These are phyloP conservation scores for Pleurotus sapidus DNA, from an alignment of 768 basidiomycete species.

Conservation along the genomic window DNA sequence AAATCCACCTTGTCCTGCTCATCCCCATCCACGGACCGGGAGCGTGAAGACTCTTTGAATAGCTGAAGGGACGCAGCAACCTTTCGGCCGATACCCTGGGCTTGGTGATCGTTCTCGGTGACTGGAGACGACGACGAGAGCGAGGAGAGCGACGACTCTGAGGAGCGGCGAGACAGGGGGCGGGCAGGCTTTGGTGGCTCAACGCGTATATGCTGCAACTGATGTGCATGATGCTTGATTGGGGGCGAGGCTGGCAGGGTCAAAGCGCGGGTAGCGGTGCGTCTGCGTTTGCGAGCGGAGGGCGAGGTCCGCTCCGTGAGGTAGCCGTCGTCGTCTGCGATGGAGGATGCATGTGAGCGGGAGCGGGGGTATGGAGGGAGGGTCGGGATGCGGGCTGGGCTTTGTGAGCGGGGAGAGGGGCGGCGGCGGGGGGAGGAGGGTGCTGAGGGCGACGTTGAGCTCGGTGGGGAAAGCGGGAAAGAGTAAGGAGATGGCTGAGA, in stretches of 20 bases:
- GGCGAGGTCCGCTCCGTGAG: conserved; percentile 36
- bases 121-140: conserved; percentile 26
- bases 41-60: conserved; percentile 70
- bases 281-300: conserved; percentile 23
- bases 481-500: conserved; percentile 15
- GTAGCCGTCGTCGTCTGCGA: conserved; percentile 38
- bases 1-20: conserved; percentile 9
- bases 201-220: conserved; percentile 18
- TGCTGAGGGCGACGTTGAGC: conserved; percentile 30
- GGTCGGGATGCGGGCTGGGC: conserved; percentile 11
- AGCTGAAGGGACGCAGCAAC: conserved; percentile 80
- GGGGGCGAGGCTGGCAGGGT: conserved; percentile 15
- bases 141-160: conserved; percentile 31
- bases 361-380: conserved; percentile 20
- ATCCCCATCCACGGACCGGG: conserved; percentile 23
- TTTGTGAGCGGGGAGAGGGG: conserved; percentile 14
- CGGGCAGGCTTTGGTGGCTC: conserved; percentile 27
- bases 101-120: conserved; percentile 20
- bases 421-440: conserved; percentile 19
- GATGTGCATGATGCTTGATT: conserved; percentile 5
- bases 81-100: conserved; percentile 66
- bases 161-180: conserved; percentile 31
- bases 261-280: conserved; percentile 25
- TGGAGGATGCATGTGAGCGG: conserved; percentile 23
- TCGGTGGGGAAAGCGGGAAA: conserved; percentile 48